A percentile compares a stretch with the other conserved stretches of the same genome.
These are phyloP conservation scores for Apiospora aurea DNA, from an alignment of 2,329 filamentous ascomycete genomes.

Conservation along the genomic window DNA sequence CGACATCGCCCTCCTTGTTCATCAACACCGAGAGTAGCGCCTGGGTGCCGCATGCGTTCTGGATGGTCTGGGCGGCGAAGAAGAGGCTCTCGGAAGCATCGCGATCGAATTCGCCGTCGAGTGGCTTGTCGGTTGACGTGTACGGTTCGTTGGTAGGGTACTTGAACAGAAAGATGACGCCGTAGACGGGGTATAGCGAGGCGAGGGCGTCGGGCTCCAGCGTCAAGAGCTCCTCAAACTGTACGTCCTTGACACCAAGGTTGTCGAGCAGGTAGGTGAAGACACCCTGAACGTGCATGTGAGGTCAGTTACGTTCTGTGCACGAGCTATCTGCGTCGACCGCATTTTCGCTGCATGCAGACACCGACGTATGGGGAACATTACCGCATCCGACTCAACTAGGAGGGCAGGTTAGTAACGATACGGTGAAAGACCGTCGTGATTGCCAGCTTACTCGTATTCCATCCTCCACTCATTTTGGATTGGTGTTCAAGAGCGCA, in stretches of 20 bases:
- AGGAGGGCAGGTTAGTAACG: conserved; percentile 29
- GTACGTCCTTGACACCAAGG: conserved; percentile 90
- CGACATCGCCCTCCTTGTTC: conserved; percentile 74
- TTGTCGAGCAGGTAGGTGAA: conserved; percentile 95
- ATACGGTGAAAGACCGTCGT: not conserved
- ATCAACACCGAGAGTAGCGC: conserved; percentile 90
- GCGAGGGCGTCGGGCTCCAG: conserved; percentile 80
- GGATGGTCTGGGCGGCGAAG: conserved; percentile 96
- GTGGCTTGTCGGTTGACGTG: conserved; percentile 67
- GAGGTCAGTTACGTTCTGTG: conserved; percentile 38
- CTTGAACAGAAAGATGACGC: conserved; percentile 99
- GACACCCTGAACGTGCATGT: conserved; percentile 71
- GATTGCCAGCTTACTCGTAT: conserved; percentile 71
- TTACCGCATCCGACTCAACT: conserved; percentile 94
- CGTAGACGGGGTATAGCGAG: conserved; percentile 81
- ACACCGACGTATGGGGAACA: conserved; percentile 38
- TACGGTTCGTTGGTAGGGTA: conserved; percentile 77
- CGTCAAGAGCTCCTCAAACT: conserved; percentile 95
- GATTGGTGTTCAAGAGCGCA: conserved; percentile 4
- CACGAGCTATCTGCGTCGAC: conserved; percentile 23
- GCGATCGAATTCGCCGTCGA: conserved; percentile 83
- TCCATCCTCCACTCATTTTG: conserved; percentile 85
- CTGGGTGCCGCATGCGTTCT: conserved; percentile 98
- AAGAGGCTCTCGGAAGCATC: conserved; percentile 79
- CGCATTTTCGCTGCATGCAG: not conserved